A percentile compares a stretch with the other conserved stretches of the same genome.
Evolutionary conservation across 148 eudicot species (phyloP).

Genomic region (Camellia japonica): DNA sequence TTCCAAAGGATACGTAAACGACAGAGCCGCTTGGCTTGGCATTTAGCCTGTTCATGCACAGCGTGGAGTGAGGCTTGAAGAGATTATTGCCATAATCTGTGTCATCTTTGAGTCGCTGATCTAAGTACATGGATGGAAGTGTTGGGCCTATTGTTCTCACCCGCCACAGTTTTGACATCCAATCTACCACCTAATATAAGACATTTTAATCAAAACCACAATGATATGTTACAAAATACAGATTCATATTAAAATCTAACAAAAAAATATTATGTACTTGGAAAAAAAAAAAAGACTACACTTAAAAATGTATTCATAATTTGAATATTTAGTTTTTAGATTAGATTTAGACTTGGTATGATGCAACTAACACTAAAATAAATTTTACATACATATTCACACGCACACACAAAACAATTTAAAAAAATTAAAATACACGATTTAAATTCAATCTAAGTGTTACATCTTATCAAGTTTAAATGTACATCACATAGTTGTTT

Average conservation of each 20-base stretch:
- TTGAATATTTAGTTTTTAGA: too few relatives aligned
- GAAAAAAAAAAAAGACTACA: too few relatives aligned
- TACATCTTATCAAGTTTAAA: too few relatives aligned
- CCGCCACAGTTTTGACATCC: constrained; percentile 40
- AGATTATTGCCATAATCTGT: constrained; percentile 46
- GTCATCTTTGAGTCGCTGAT: constrained; percentile 50
- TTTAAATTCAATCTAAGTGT: too few relatives aligned
- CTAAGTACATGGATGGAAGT: constrained; percentile 53
- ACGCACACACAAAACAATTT: too few relatives aligned
- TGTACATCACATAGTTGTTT: too few relatives aligned
- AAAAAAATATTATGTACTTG: too few relatives aligned
- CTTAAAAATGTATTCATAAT: too few relatives aligned
- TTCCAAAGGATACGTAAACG: constrained; percentile 63
- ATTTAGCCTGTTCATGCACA: constrained; percentile 44
- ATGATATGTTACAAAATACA: not conserved
- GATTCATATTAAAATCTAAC: not conserved
- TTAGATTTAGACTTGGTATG: too few relatives aligned
- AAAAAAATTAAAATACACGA: too few relatives aligned
- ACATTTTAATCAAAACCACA: not conserved
- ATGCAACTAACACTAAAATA: too few relatives aligned
- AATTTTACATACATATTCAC: too few relatives aligned
- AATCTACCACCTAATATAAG: constrained; percentile 44
- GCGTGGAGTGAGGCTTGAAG: constrained; percentile 25
- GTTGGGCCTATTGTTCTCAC: constrained; percentile 57
- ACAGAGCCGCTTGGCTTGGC: constrained; percentile 42